Evolutionary conservation across 345 rosid species (phyloP).

Genomic region (Raphanus sativus): DNA sequence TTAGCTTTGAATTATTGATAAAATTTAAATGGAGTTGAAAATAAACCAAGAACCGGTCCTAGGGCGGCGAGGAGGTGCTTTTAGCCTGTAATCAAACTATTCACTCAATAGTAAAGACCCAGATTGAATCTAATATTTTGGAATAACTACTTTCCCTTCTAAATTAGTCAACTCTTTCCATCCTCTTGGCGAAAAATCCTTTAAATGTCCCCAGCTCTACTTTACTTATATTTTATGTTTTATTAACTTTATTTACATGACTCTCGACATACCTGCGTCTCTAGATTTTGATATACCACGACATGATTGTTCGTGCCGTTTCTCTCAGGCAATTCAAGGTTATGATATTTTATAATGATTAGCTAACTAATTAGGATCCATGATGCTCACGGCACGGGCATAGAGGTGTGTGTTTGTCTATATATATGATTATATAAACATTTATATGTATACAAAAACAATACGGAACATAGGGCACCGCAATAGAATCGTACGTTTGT

Average conservation of each 20-base stretch:
- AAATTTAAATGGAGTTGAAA: constrained; percentile 1
- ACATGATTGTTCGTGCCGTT: constrained; percentile 25
- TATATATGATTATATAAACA: constrained; percentile 12
- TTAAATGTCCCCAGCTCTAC: constrained; percentile 18
- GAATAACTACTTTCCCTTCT: constrained; percentile 16
- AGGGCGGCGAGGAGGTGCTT: constrained; percentile 39
- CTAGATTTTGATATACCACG: constrained; percentile 2
- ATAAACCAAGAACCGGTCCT: constrained; percentile 12
- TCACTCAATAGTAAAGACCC: constrained; percentile 5
- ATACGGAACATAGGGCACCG: constrained; percentile 34
- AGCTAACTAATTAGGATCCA: constrained; percentile 25
- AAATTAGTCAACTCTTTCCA: constrained; percentile 39
- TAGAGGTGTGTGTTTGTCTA: constrained; percentile 32
- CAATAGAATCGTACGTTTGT: constrained; percentile 39
- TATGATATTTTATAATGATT: constrained; percentile 7
- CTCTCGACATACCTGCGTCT: not conserved
- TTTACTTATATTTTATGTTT: not conserved
- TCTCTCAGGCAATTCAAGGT: constrained; percentile 16
- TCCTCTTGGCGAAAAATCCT: constrained; percentile 18
- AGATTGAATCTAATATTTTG: not conserved
- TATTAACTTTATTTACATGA: constrained; percentile 5
- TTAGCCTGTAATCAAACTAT: constrained; percentile 34
- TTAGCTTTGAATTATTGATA: constrained; percentile 17
- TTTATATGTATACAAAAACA: constrained; percentile 16
- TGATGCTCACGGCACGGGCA: constrained; percentile 42